Percentiles rank a stretch among this genome's conserved stretches.
phyloP scores from a whole-genome alignment of 352 stramenopile species.

The Thalassiosira mediterranea region DNA sequence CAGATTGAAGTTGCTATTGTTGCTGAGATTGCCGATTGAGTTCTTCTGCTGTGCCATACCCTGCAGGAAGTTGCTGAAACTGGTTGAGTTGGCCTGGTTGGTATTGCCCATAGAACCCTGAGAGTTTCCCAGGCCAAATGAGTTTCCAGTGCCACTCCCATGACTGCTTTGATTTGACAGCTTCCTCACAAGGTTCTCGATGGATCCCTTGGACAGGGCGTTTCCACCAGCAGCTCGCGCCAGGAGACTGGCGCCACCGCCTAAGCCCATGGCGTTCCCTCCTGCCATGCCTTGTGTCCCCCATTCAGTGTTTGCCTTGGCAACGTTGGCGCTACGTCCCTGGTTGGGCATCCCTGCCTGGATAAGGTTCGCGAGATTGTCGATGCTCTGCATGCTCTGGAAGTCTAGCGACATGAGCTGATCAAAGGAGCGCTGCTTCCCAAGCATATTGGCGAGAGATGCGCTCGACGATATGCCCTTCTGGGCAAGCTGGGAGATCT shows the following conservation, averaged over 20 bases:
- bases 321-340: constrained; percentile 6
- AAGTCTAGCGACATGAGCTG: constrained; percentile 83
- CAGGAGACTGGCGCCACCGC: background rate
- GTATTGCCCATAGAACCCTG: background rate
- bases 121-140: background rate
- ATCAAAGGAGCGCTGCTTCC: constrained; percentile 78
- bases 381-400: constrained; percentile 84
- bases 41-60: constrained; percentile 36
- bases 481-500: constrained; percentile 67
- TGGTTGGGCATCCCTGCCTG: constrained; percentile 49
- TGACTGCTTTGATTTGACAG: constrained; percentile 9
- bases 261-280: background rate
- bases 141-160: background rate
- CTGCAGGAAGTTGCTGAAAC: constrained; percentile 59
- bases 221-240: background rate
- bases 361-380: constrained; percentile 82
- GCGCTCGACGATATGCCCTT: constrained; percentile 52
- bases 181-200: constrained; percentile 13
- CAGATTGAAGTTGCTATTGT: background rate
- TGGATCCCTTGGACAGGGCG: constrained; percentile 8
- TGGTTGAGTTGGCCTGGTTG: constrained; percentile 41
- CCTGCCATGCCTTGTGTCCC: constrained; percentile 6
- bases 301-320: constrained; percentile 69
- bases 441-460: constrained; percentile 75
- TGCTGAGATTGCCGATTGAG: background rate